Base-by-base conservation (phyloP, 352 stramenopile genomes). In the Peronospora destructor region DNA sequence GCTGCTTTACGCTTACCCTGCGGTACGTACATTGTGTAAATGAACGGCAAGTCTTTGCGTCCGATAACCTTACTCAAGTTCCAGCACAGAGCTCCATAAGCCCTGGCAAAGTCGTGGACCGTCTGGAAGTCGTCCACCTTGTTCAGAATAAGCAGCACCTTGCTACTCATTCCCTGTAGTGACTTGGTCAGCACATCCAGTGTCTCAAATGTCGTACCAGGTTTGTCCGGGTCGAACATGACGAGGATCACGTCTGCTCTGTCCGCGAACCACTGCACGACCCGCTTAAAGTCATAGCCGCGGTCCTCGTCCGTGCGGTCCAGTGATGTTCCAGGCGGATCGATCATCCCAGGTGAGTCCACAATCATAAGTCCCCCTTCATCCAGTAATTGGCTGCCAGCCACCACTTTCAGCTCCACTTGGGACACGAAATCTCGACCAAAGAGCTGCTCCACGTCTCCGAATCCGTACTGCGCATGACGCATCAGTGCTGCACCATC, bases 201-300 rank as follows among this genome's bases (percentile, higher is more conserved):
- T 43, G 83, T 91, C 61, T 94, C 83, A 45, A 94, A 94, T 0
- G 83, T 94, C 25, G 83, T 94, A 34, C 83, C 83, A 0, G 83
- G 83, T 44, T 94, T 94, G 61, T 94, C 83, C 3, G 83, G 83
- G 52, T 94, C 83, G 43, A 94, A 94, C 83, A 94, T 94, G 62
- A 94, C 77, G 37, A 94, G 62, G 43, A 94, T 87, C 32, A 94
- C 79, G 51, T 94, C 83, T 0, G 83, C 77, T 10, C 83, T 72
- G 55, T 94, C 80, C 0, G 83, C 83, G 38, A 94, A 87, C 83
- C 83, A 94, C 53, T 87, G 78, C 38, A 94, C 83, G 9, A 88
- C 83, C 12, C 67, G 77, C 64, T 91, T 91, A 40, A 91, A 94
- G 52, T 94, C 83, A 51, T 94, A 94, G 1, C 83, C 83, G 4